Base-by-base conservation (phyloP, 2,329 filamentous ascomycete species). In the Drechslera avenae region DNA sequence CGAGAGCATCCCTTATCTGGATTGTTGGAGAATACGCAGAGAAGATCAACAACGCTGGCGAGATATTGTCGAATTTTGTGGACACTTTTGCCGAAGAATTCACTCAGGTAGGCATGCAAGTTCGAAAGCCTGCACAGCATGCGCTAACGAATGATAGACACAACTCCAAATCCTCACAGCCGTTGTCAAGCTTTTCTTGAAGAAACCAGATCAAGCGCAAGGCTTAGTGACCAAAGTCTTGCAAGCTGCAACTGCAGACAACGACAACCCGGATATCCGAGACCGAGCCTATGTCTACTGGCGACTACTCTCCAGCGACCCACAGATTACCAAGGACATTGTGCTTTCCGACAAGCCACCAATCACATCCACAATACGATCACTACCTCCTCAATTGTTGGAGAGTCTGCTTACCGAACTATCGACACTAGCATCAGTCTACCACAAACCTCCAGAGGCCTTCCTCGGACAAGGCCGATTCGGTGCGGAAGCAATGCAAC, bases 11-110 rank as follows among this genome's bases (percentile, higher is more conserved):
- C 17, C 79, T 99, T 52, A 97, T 99, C 67, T 99, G 94, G 94
- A 97, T 99, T 62, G 93, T 99, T 5, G 94, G 94, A 62, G 94
- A 99, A 73, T 99, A 99, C 71, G 94, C 94, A 0, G 94, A 99
- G 79, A 99, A 99, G 81, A 99, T 99, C 68, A 96, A 85, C 77
- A 97, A 99, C 66, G 94, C 94, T n/a, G 91, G 92, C 58, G 91
- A 97, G 63, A 97, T 99, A 56, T 76, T 99, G 52, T 83, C 86
- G 44, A 87, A 89, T 14, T 99, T 99, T 68, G 93, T 97, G 10
- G 94, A 97, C 48, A 88, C 86, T 0, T 97, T 99, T 73, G 89
- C 89, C 73, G 94, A 97, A 72, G 94, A 99, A 73, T 97, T 97
- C 70, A 94, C 92, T 44, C 93, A 95, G 80, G 89, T 90, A 72